Percentiles rank a stretch among this genome's conserved stretches.
Conservation (phyloP, 345 rosid species). For the Ailanthus altissimus region DNA sequence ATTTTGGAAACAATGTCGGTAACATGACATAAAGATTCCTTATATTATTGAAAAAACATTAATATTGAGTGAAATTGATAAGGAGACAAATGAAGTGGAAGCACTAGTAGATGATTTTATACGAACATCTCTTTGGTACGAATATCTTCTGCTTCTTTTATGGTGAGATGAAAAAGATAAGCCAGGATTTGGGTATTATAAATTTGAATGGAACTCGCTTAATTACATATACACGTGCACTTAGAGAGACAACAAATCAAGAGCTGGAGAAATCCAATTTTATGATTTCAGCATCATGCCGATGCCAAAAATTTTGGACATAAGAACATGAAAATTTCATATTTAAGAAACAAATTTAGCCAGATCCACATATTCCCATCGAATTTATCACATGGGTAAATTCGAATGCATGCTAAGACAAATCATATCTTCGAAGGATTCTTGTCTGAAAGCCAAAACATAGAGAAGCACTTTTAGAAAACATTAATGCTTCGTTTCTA, state of each 20-base stretch:
- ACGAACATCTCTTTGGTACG: too few relatives aligned
- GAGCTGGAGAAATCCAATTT: too few relatives aligned
- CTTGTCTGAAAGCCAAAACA: not conserved
- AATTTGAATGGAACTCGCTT: too few relatives aligned
- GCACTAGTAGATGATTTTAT: too few relatives aligned
- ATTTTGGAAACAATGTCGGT: too few relatives aligned
- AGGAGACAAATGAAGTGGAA: too few relatives aligned
- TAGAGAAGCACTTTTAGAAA: not conserved
- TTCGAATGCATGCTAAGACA: not conserved
- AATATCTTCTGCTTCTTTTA: too few relatives aligned
- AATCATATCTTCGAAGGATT: conserved; percentile 20
- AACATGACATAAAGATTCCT: too few relatives aligned
- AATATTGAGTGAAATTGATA: too few relatives aligned
- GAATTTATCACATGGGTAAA: conserved; percentile 6
- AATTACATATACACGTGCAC: not conserved
- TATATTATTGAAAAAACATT: too few relatives aligned
- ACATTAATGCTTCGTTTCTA: not conserved
- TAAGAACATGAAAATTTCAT: not conserved
- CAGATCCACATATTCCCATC: not conserved
- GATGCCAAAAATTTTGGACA: not conserved
- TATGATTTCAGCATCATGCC: not conserved
- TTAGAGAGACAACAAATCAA: not conserved
- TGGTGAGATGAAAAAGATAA: too few relatives aligned
- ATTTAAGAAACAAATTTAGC: not conserved
- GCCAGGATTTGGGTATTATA: too few relatives aligned